Evolutionary conservation across 441 rosid species (phyloP).

Genomic region (Gossypium schwendimanii): DNA sequence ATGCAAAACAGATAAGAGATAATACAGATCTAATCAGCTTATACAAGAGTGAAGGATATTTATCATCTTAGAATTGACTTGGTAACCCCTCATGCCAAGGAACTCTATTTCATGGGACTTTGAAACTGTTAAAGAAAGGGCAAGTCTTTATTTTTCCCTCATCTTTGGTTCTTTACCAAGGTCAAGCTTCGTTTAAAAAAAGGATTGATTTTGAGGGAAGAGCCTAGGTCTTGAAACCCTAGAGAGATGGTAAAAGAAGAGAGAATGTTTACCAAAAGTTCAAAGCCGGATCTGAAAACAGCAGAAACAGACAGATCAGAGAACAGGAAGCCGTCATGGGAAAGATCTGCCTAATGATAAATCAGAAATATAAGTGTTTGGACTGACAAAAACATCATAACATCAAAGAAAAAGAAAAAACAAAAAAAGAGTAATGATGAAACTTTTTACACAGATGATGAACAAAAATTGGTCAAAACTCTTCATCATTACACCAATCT

Average conservation of each 20-base stretch:
- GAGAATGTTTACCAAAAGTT: conserved; percentile 19
- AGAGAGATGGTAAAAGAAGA: conserved; percentile 5
- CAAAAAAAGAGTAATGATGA: conserved; percentile 49
- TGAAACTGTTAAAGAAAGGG: not conserved
- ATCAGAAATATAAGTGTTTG: conserved; percentile 15
- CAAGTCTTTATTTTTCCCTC: not conserved
- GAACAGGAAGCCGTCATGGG: conserved; percentile 34
- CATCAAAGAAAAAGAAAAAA: conserved; percentile 19
- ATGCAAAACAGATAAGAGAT: conserved; percentile 1
- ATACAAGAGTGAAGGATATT: not conserved
- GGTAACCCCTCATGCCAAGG: not conserved
- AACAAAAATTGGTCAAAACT: conserved; percentile 37
- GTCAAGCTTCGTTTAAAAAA: not conserved
- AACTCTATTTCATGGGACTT: not conserved
- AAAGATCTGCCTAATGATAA: conserved; percentile 26
- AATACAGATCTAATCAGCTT: not conserved
- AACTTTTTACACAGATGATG: conserved; percentile 22
- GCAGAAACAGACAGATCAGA: conserved; percentile 52
- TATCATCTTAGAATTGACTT: not conserved
- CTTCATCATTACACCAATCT: conserved; percentile 74
- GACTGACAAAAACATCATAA: conserved; percentile 39
- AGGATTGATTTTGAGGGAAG: conserved; percentile 11
- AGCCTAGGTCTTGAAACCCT: conserved; percentile 35
- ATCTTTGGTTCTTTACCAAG: not conserved
- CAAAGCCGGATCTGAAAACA: conserved; percentile 39